Base-by-base conservation (phyloP, 2,329 filamentous ascomycete species). In the Dactylellina sp. region DNA sequence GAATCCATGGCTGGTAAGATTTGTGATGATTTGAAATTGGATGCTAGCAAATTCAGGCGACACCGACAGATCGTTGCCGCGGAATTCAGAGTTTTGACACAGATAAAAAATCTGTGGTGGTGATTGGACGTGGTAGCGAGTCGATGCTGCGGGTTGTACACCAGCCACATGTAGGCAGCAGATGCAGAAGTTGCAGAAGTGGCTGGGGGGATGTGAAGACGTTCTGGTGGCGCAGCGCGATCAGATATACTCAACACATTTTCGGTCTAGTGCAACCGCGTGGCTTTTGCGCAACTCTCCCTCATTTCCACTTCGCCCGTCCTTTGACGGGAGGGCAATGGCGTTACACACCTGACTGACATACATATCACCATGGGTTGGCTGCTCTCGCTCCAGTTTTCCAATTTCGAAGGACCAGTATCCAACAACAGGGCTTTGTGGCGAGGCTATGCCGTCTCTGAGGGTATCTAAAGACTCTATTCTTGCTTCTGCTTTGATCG, bases 141-240 rank as follows among this genome's bases (percentile, higher is more conserved):
- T 56, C 49, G 49, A 61, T 56, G 49, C 46, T 56, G 40, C 46
- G 22, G 57, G 16, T 52, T 39, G 18, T 12, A 39, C 16, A 61
- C 55, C 28, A 71, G 66, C 66, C 59, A 72, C 59, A 72, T 28
- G n/a, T n/a, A n/a, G n/a, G n/a, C n/a, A n/a, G n/a, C n/a, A n/a
- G n/a, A 32, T 32, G 28, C 28, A 32, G 28, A 32, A 32, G 4
- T 12, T 18, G 40, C 57, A 20, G 12, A 56, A 25, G 66, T 59
- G 66, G 59, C 66, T 59, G 59, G 40, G 46, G 16, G 20, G 1
- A 16, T 14, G 44, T 60, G 42, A n/a, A 16, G 59, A 57, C 47
- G 57, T 62, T 39, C 25, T 7, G 12, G 70, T 66, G 70, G 61
- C 61, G 70, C 61, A 74, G 55, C 20, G 5, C 2, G 18, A 46